Base-by-base conservation (phyloP, 257 asterid genomes). In the Schizonepeta tenuifolia region DNA sequence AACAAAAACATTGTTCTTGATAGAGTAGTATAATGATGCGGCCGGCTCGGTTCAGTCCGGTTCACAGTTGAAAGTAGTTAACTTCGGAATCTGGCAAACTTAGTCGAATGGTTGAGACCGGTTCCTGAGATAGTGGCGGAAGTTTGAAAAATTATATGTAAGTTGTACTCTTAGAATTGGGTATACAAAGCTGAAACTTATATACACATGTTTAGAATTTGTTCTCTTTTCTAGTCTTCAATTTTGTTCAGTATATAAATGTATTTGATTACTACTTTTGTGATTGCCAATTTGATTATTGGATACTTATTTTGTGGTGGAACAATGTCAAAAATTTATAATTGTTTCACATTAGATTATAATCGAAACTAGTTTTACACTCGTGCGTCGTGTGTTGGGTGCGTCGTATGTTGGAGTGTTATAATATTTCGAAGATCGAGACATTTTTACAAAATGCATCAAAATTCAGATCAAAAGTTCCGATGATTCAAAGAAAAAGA, bases 21-120 rank as follows among this genome's bases (percentile, higher is more conserved):
- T 73, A 80, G 84, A 79, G 67, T 82, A 71, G 79, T 76, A 47
- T 69, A 76, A 65, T 36, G 78, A 47, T n/a, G 66, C 7, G 31
- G 70, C 61, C 26, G 50, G 56, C 6, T 7, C 11, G 6, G 79
- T 5, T 3, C 59, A 77, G 77, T 43, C 68, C 61, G 47, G 31
- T 65, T 66, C 21, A 50, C 57, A 62, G 62, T 15, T 72, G 60
- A 75, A 46, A 64, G 69, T 76, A 50, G 79, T 71, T 78, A 50
- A 62, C 69, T 43, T 63, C 12, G 43, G 11, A 9, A 38, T 7
- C 43, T n/a, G n/a, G n/a, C n/a, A n/a, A n/a, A n/a, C n/a, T n/a
- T n/a, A 0, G 11, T 38, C 12, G 78, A 72, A 55, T 55, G 61
- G 36, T 7, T 55, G 61, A 6, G 10, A 8, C 35, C 12, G 33